Evolutionary conservation across 2,329 filamentous ascomycete genomes (phyloP).

Genomic region (Colletotrichum godetiae): DNA sequence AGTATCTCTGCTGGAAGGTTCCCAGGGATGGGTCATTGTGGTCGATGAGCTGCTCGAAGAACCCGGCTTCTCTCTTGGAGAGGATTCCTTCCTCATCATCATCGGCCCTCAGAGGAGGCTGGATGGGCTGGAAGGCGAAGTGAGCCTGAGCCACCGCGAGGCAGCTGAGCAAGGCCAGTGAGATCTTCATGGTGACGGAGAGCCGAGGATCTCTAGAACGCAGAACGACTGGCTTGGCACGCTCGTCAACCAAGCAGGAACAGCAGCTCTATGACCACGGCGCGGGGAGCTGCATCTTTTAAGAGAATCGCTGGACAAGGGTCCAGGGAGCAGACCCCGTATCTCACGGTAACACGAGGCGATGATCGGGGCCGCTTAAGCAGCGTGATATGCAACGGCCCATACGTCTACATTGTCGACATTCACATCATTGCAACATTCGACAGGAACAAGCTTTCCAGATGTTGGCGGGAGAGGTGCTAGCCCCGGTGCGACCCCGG

Average conservation of each 20-base stretch:
- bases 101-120: conserved; percentile 20
- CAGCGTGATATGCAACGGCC: not conserved
- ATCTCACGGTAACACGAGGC: not conserved
- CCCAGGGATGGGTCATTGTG: conserved; percentile 63
- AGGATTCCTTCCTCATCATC: conserved; percentile 10
- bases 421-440: not conserved
- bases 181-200: conserved; percentile 25
- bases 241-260: conserved; percentile 6
- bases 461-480: conserved; percentile 4
- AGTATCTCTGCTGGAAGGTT: conserved; percentile 58
- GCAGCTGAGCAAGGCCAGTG: conserved; percentile 22
- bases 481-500: not conserved
- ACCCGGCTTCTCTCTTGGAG: conserved; percentile 16
- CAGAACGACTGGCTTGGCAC: not conserved
- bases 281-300: not conserved
- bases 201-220: not conserved
- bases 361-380: not conserved
- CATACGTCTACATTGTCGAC: not conserved
- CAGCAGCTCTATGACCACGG: not conserved
- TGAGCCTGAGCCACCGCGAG: conserved; percentile 15
- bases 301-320: conserved; percentile 10
- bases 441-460: conserved; percentile 29
- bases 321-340: not conserved
- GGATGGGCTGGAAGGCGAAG: conserved; percentile 18
- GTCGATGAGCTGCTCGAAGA: conserved; percentile 68